Conservation (phyloP, 2,329 filamentous ascomycete species). For the Arthroderma sp. region DNA sequence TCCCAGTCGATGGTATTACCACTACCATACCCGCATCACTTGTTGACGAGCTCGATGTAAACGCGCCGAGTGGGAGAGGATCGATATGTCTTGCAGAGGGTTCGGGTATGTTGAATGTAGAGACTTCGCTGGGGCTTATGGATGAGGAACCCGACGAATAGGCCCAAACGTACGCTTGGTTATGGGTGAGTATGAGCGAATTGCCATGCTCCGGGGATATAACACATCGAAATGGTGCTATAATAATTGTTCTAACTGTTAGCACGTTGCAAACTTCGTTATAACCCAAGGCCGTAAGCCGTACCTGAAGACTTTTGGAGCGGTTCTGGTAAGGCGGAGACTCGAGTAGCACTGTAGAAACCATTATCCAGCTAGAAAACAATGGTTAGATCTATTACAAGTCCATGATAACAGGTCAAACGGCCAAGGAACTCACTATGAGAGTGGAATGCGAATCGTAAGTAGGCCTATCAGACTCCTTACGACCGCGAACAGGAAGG, state of each 20-base stretch:
- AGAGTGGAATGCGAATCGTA: neutral
- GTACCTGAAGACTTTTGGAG: conserved; percentile 57
- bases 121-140: conserved; percentile 34
- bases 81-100: conserved; percentile 50
- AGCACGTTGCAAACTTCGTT: neutral
- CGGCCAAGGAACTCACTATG: neutral
- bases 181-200: conserved; percentile 67
- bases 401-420: neutral
- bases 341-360: conserved; percentile 73
- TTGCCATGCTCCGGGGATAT: conserved; percentile 56
- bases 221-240: conserved; percentile 54
- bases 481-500: conserved; percentile 7
- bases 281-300: conserved; percentile 17
- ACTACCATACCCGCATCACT: conserved; percentile 76
- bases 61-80: conserved; percentile 65
- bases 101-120: conserved; percentile 67
- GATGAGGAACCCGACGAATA: conserved; percentile 46
- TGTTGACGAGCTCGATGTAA: conserved; percentile 68
- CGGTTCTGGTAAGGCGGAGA: conserved; percentile 69
- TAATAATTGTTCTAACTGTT: conserved; percentile 8
- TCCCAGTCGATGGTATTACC: conserved; percentile 70
- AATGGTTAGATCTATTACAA: conserved; percentile 10
- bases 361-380: conserved; percentile 63
- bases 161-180: conserved; percentile 80
- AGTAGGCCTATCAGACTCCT: neutral